Evolutionary conservation across 2,329 filamentous ascomycete genomes (phyloP), one percentile per base, ranked within the genome.

Genomic region (Cladorrhinum sp.): DNA sequence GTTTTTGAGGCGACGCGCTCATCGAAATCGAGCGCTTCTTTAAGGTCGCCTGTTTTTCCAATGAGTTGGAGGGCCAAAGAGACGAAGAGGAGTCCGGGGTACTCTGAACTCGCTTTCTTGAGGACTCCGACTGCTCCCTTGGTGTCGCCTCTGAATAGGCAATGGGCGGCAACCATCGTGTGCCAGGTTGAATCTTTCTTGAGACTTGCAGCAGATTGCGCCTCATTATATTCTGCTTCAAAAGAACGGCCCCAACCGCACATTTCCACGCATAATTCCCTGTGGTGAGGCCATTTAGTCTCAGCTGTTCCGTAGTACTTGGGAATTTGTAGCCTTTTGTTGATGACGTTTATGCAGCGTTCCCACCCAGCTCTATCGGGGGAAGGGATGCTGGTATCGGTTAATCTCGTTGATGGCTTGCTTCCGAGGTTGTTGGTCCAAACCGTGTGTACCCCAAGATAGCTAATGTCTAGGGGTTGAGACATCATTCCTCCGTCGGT

Each of bases 81-180:
- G 7, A 88, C 84, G 62, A 93, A 89, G 7, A 89, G 78, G 38
- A 91, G 82, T 64, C 89, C 85, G 0, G 83, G 82, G 59, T 85
- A 79, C 8, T 79, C 78, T 2, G 83, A 79, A 64, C 89, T 89
- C 3, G 87, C 86, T 49, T 79, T 81, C 65, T 89, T 89, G 24
- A 93, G 80, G 10, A 91, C 83, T 58, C 86, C 81, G 7, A 93
- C 82, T 1, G 90, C 90, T 57, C 87, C 79, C 45, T 86, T 81
- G 29, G 82, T 86, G 67, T 90, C 81, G 12, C 89, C 90, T 59
- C 87, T 84, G 72, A 93, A 91, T 1, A 93, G 78, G 1, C 90
- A 89, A 63, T 89, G 84, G 0, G 90, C 90, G 22, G 92, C 88
- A 10, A 88, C 87, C 79, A 89, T 90, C 54, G 91, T 92, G 69